A percentile compares a stretch with the other conserved stretches of the same genome.
Evolutionary conservation across 2,329 filamentous ascomycete genomes (phyloP).

Genomic region (Pseudocercospora musae): DNA sequence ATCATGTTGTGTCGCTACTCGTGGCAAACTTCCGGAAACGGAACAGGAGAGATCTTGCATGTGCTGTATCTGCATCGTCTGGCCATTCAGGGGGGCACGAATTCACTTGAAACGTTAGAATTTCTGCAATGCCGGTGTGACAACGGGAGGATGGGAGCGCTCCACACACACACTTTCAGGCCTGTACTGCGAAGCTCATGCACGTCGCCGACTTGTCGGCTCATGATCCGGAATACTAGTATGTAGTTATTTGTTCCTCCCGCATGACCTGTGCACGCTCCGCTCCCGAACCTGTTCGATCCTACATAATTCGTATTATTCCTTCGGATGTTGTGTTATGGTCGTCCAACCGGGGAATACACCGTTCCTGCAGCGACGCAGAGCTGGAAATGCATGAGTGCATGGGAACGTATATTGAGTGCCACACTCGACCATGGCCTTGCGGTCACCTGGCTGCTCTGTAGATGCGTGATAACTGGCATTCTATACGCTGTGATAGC

Average conservation of each 20-base stretch:
- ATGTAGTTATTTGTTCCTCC: not conserved
- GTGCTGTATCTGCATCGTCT: no score
- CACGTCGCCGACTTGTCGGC: not conserved
- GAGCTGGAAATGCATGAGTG: not conserved
- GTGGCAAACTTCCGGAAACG: not conserved
- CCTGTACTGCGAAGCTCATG: not conserved
- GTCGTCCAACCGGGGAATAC: not conserved
- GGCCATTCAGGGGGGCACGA: no score
- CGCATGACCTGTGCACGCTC: not conserved
- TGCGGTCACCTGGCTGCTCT: not conserved
- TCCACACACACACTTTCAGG: no score
- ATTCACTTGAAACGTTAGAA: no score
- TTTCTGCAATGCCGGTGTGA: no score
- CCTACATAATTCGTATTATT: not conserved
- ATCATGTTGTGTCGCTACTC: not conserved
- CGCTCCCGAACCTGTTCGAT: not conserved
- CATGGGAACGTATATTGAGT: not conserved
- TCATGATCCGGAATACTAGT: not conserved
- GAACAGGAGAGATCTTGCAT: not conserved
- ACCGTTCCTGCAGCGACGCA: not conserved
- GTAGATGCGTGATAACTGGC: not conserved
- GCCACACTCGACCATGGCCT: not conserved
- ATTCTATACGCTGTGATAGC: not conserved
- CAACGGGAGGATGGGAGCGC: no score
- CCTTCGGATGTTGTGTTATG: not conserved